Conservation (phyloP, 106 monocot genomes). For the Dendrobium nobile region DNA sequence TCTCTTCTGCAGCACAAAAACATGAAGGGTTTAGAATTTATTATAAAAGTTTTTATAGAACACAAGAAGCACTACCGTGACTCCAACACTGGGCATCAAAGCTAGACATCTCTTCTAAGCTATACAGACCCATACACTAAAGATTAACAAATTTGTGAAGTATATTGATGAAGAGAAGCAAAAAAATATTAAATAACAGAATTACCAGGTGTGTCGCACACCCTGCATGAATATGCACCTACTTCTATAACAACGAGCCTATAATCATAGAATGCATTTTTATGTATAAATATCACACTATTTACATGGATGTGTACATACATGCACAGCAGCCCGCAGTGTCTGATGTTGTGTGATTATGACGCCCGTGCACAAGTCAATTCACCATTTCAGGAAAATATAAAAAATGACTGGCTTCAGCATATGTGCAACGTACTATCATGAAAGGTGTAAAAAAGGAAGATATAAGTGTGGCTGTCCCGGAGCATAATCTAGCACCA, state of each 20-base stretch:
- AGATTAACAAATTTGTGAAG: too few relatives aligned
- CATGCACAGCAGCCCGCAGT: too few relatives aligned
- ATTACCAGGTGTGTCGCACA: neutral
- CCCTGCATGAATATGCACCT: neutral
- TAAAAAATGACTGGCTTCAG: neutral
- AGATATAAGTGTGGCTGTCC: neutral
- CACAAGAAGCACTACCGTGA: neutral
- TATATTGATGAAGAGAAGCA: neutral
- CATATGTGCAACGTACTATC: neutral
- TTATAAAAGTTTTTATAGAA: neutral
- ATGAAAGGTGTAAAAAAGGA: neutral
- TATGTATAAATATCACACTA: neutral
- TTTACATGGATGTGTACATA: too few relatives aligned
- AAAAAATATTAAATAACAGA: neutral
- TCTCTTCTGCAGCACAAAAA: conserved; percentile 67
- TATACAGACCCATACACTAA: too few relatives aligned
- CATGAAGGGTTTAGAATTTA: neutral
- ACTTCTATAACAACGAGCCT: neutral
- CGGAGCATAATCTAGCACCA: too few relatives aligned
- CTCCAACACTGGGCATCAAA: neutral
- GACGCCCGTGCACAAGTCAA: neutral
- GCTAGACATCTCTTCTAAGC: neutral
- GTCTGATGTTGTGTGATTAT: too few relatives aligned
- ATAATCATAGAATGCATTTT: neutral
- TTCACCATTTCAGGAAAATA: neutral